A percentile compares a stretch with the other conserved stretches of the same genome.
Evolutionary conservation across 768 basidiomycete species (phyloP).

Genomic region (Coprinellus micaceus): DNA sequence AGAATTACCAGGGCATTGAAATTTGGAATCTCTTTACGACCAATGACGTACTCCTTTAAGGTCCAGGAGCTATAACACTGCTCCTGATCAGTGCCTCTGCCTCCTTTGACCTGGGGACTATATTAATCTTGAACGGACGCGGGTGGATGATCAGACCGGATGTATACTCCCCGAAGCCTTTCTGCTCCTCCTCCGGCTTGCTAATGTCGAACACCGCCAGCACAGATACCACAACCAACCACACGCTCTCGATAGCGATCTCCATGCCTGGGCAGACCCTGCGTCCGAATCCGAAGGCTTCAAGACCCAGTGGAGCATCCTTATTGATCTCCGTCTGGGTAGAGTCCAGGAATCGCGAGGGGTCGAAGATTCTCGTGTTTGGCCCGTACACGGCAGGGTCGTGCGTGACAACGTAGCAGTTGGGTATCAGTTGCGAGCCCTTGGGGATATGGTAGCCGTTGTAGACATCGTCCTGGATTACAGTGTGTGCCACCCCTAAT

Average conservation of each 20-base stretch:
- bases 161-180: neutral
- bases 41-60: too few relatives aligned
- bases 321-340: slow-evolving; percentile 3
- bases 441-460: slow-evolving; percentile 13
- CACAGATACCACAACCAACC: slow-evolving; percentile 15
- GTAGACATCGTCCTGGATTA: slow-evolving; percentile 11
- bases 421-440: slow-evolving; percentile 3
- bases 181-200: neutral
- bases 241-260: slow-evolving; percentile 21
- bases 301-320: neutral
- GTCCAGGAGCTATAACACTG: too few relatives aligned
- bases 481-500: slow-evolving; percentile 3
- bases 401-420: slow-evolving; percentile 4
- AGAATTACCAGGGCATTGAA: too few relatives aligned
- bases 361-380: neutral
- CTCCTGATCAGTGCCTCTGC: neutral
- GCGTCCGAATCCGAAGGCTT: neutral
- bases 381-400: slow-evolving; percentile 5
- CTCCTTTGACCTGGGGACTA: neutral
- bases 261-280: slow-evolving; percentile 26
- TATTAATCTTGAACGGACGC: neutral
- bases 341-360: neutral
- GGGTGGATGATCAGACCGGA: neutral
- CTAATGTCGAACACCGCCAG: slow-evolving; percentile 23
- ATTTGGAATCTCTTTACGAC: too few relatives aligned